Evolutionary conservation across 306 rosid genomes (phyloP).

Genomic region (Vigna mungo): DNA sequence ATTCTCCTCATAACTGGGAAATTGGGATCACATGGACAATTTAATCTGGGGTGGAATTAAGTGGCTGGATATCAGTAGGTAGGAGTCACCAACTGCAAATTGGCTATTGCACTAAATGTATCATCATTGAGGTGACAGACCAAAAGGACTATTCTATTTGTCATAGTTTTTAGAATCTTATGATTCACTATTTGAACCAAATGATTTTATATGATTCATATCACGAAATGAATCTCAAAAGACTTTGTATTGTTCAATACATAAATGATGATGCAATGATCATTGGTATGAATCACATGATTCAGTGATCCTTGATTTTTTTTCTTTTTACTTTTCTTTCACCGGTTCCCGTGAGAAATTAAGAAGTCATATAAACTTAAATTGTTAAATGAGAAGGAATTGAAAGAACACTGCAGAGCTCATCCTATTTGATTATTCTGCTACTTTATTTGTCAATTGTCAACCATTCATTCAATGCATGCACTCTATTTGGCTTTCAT

Average conservation of each 20-base stretch:
- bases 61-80: constrained; percentile 1
- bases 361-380: background rate
- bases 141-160: background rate
- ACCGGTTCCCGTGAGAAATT: background rate
- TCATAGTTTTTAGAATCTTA: background rate
- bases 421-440: background rate
- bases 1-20: background rate
- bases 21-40: background rate
- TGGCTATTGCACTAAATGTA: constrained; percentile 3
- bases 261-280: background rate
- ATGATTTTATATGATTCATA: background rate
- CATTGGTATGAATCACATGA: background rate
- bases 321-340: background rate
- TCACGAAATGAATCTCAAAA: background rate
- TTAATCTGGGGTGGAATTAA: constrained; percentile 1
- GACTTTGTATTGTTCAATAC: background rate
- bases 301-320: background rate
- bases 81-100: background rate
- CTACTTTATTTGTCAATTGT: background rate
- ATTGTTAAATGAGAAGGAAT: background rate
- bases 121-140: background rate
- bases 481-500: background rate
- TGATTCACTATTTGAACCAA: background rate
- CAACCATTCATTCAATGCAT: background rate
- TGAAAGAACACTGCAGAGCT: background rate